phyloP scores from a whole-genome alignment of 2,329 filamentous ascomycete species.

The Pyrenochaeta sp. region DNA sequence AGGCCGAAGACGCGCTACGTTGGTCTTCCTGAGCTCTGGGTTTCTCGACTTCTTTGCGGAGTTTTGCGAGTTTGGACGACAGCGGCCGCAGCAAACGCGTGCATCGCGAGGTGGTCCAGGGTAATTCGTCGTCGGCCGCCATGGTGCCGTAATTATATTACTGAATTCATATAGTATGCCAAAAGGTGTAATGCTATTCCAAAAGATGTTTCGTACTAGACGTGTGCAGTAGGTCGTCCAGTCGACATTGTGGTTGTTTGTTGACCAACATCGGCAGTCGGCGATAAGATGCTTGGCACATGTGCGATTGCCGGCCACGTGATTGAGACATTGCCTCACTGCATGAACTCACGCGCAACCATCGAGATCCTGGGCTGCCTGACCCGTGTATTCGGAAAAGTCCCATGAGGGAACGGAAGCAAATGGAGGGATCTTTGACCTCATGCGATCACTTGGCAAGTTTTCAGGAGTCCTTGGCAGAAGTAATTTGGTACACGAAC shows the following conservation, averaged over 20 bases:
- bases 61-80: constrained; percentile 49
- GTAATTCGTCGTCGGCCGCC: constrained; percentile 40
- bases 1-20: constrained; percentile 28
- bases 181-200: constrained; percentile 13
- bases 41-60: constrained; percentile 44
- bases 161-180: constrained; percentile 19
- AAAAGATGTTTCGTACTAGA: constrained; percentile 7
- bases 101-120: constrained; percentile 54
- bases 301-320: neutral
- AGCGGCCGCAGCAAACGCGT: constrained; percentile 53
- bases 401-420: too few species aligned
- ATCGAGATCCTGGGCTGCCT: too few species aligned
- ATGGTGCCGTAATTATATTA: constrained; percentile 32
- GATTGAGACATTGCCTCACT: neutral
- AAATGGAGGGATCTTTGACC: too few species aligned
- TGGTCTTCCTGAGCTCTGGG: constrained; percentile 28
- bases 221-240: constrained; percentile 2
- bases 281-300: constrained; percentile 19
- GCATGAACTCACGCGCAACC: neutral
- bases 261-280: constrained; percentile 29
- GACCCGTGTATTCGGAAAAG: too few species aligned
- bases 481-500: too few species aligned
- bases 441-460: too few species aligned
- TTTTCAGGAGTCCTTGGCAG: too few species aligned
- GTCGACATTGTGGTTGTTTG: constrained; percentile 15